Conservation (phyloP, 2,329 filamentous ascomycete genomes). For the Diaporthe batatas region DNA sequence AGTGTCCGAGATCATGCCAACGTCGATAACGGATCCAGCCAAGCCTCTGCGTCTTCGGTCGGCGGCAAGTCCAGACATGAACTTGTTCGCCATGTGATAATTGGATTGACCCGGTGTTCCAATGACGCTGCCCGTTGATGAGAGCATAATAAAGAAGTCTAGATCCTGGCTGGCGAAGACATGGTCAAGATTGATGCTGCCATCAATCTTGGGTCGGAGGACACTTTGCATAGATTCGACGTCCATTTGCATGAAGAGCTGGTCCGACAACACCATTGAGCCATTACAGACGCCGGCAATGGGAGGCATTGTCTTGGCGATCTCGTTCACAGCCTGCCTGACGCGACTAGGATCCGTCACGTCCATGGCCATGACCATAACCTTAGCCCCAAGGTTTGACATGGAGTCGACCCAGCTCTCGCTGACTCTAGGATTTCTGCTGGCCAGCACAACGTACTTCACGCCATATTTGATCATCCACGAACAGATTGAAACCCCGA, state of each 20-base stretch:
- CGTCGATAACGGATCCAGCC: constrained; percentile 37
- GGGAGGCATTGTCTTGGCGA: constrained; percentile 17
- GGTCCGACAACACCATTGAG: constrained; percentile 38
- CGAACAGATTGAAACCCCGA: constrained; percentile 54
- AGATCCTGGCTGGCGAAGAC: constrained; percentile 41
- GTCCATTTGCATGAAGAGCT: background rate
- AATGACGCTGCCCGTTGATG: constrained; percentile 46
- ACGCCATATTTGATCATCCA: constrained; percentile 58
- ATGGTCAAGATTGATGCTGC: constrained; percentile 44
- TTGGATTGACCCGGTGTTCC: constrained; percentile 47
- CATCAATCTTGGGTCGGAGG: constrained; percentile 39
- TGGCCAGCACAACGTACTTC: constrained; percentile 54
- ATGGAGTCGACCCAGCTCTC: constrained; percentile 46
- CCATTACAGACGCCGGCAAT: constrained; percentile 37
- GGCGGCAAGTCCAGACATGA: constrained; percentile 51
- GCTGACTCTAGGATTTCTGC: constrained; percentile 54
- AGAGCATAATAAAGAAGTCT: too few species aligned
- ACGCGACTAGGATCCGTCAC: constrained; percentile 5
- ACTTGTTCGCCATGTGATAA: constrained; percentile 57
- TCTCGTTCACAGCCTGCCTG: background rate
- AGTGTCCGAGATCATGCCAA: constrained; percentile 52
- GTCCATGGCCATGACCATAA: constrained; percentile 34
- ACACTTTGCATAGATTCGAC: constrained; percentile 6
- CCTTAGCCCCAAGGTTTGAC: constrained; percentile 37
- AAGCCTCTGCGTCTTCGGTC: constrained; percentile 54